Evolutionary conservation across 2,329 filamentous ascomycete species (phyloP).

Genomic region (Hymenoscyphus scutula): DNA sequence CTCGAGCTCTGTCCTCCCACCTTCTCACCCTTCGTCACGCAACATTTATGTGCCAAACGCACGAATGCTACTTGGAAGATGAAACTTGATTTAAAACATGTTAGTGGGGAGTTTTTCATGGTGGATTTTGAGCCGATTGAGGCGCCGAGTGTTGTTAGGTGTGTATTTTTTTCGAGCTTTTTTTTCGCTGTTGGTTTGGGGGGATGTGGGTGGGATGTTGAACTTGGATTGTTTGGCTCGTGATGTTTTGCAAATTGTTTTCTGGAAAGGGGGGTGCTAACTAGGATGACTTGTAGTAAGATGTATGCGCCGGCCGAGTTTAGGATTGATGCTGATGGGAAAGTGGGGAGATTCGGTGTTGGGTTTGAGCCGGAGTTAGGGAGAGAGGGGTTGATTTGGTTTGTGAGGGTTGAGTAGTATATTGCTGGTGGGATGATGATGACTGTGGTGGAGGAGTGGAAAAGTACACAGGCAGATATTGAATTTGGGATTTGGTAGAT

Average conservation of each 20-base stretch:
- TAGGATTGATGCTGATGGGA: conserved; percentile 26
- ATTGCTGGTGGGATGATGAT: background rate
- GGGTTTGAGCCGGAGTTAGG: conserved; percentile 28
- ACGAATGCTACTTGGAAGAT: conserved; percentile 16
- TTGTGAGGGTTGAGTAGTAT: conserved; percentile 20
- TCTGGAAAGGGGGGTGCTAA: no score
- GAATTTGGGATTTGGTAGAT: no score
- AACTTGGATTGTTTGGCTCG: no score
- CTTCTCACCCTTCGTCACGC: background rate
- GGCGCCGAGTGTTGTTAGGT: conserved; percentile 14
- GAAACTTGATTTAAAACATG: conserved; percentile 27
- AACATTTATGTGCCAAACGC: conserved; percentile 11
- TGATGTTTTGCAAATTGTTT: no score
- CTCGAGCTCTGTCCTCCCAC: conserved; percentile 12
- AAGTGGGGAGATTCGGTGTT: conserved; percentile 23
- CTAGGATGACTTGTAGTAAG: conserved; percentile 11
- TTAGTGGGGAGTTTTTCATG: conserved; percentile 34
- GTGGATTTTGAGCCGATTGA: conserved; percentile 18
- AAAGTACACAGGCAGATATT: background rate
- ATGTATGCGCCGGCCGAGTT: conserved; percentile 29
- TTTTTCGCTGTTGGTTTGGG: no score
- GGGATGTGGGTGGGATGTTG: no score
- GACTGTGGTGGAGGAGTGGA: background rate
- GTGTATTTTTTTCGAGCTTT: no score
- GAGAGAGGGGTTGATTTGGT: conserved; percentile 32